Conservation (phyloP, 208 protist species). For the Trypanosoma congolense region DNA sequence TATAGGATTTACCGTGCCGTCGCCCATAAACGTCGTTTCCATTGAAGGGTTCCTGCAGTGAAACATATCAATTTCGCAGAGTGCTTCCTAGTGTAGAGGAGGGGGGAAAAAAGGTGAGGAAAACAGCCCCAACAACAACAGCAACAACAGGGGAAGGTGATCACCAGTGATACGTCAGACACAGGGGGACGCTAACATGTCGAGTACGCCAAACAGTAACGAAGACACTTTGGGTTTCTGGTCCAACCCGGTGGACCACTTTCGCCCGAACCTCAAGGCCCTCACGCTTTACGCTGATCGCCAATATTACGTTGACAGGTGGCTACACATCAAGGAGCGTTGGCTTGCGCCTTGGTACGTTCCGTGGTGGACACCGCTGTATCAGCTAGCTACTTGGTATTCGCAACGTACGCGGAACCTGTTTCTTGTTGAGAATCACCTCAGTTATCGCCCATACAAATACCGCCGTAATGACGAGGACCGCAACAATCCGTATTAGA, state of each 20-base stretch:
- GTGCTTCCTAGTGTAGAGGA: no score
- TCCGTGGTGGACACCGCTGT: constrained; percentile 85
- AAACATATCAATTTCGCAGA: no score
- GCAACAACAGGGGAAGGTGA: constrained; percentile 4
- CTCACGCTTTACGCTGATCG: constrained; percentile 86
- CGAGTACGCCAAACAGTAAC: constrained; percentile 19
- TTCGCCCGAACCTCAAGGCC: constrained; percentile 83
- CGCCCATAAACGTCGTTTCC: no score
- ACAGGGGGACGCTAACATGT: no score
- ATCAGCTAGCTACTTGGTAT: constrained; percentile 78
- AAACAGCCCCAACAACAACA: no score
- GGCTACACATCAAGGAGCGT: constrained; percentile 73
- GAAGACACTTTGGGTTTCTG: constrained; percentile 49
- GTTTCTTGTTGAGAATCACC: constrained; percentile 86
- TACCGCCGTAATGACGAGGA: constrained; percentile 88
- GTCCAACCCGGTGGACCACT: constrained; percentile 89
- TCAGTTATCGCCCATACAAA: constrained; percentile 89
- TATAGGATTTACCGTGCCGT: no score
- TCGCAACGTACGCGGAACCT: constrained; percentile 85
- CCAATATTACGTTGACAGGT: constrained; percentile 72
- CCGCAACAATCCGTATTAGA: constrained; percentile 86
- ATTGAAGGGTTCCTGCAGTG: no score
- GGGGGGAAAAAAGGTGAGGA: no score
- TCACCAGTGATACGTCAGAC: not conserved
- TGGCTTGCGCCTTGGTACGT: constrained; percentile 81